A percentile compares a stretch with the other conserved stretches of the same genome.
Conservation (phyloP, 179 eudicot genomes). For the Sideroxylon spinosum region DNA sequence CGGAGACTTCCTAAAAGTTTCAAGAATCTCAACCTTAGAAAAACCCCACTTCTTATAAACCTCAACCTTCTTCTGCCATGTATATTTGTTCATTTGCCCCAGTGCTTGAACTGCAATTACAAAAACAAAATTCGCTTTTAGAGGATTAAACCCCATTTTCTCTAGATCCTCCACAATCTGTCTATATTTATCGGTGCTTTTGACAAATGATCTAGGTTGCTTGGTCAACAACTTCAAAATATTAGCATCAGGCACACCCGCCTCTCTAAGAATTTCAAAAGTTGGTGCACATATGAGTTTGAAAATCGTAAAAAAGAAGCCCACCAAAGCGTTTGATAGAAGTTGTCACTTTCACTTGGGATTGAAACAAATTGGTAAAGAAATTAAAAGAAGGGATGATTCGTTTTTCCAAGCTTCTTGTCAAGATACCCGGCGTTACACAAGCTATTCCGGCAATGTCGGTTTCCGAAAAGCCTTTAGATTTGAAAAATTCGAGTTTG, state of each 20-base stretch:
- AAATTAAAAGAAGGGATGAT: constrained; percentile 18
- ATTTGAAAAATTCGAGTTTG: constrained; percentile 30
- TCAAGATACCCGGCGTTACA: not conserved
- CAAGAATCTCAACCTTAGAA: constrained; percentile 25
- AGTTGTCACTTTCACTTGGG: not conserved
- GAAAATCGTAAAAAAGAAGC: not conserved
- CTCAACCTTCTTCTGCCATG: constrained; percentile 26
- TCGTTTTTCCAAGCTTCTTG: constrained; percentile 15
- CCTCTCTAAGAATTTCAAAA: constrained; percentile 16
- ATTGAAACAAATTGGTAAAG: not conserved
- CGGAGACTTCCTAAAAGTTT: constrained; percentile 29
- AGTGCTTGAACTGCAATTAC: constrained; percentile 3
- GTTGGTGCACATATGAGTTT: constrained; percentile 5
- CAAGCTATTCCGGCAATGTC: constrained; percentile 8
- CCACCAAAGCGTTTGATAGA: constrained; percentile 11
- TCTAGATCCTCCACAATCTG: constrained; percentile 16
- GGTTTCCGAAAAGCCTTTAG: constrained; percentile 17
- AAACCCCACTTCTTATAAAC: constrained; percentile 32
- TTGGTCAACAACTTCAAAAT: not conserved
- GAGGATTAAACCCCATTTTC: constrained; percentile 25
- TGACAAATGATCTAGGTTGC: not conserved
- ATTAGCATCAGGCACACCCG: constrained; percentile 18
- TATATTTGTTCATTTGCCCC: not conserved
- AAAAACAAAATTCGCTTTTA: constrained; percentile 22
- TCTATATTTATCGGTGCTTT: not conserved